A percentile compares a stretch with the other conserved stretches of the same genome.
phyloP scores from a whole-genome alignment of 2,329 filamentous ascomycete species.

The Apiospora koreana region DNA sequence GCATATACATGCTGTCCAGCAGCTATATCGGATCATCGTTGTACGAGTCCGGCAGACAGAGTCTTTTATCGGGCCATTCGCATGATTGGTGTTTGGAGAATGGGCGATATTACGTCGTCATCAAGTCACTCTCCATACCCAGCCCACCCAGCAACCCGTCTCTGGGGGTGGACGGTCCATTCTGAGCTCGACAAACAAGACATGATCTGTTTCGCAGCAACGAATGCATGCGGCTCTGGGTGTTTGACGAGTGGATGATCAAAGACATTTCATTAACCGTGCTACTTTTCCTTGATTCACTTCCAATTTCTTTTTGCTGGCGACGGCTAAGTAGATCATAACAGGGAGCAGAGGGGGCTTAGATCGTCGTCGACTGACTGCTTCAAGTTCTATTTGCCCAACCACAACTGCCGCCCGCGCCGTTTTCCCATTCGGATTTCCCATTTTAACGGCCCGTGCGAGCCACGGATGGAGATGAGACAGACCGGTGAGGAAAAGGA shows the following conservation, averaged over 20 bases:
- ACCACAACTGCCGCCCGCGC: background rate
- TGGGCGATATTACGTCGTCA: background rate
- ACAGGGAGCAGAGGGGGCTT: background rate
- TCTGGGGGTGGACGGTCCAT: background rate
- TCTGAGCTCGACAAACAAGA: background rate
- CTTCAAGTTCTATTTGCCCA: background rate
- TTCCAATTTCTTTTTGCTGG: background rate
- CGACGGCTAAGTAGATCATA: background rate
- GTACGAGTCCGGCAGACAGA: background rate
- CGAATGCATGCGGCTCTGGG: background rate
- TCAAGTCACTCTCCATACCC: background rate
- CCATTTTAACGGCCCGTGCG: background rate
- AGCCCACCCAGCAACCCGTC: background rate
- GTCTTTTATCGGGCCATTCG: background rate
- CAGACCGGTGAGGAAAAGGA: background rate
- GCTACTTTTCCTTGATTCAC: background rate
- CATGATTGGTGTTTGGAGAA: background rate
- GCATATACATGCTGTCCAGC: background rate
- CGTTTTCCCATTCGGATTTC: background rate
- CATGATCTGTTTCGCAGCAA: background rate
- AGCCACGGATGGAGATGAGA: background rate
- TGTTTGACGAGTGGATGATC: conserved; percentile 2
- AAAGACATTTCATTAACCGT: background rate
- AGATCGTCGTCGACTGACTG: background rate
- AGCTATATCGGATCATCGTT: conserved; percentile 3